Evolutionary conservation across 495 filamentous ascomycete species (phyloP), one percentile per base, ranked within the genome.

Genomic region (Podospora comata): DNA sequence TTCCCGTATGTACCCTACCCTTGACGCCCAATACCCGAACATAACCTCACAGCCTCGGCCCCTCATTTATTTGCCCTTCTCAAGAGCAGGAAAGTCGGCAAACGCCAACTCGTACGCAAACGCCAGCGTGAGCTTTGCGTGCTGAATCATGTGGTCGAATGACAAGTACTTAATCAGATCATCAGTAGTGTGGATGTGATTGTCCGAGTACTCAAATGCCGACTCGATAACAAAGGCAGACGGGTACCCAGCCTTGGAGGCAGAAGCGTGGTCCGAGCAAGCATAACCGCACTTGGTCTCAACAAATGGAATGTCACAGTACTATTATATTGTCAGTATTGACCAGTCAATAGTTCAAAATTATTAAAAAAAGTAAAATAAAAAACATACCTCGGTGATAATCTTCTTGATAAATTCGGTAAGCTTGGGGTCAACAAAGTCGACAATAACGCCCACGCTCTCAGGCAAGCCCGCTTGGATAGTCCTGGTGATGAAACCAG

Each of bases 141-240:
- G 95, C 81, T 99, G 91, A 65, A 97, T 83, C 95, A 99, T 99
- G 78, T 99, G 95, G 75, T 96, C 91, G 75, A 97, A 98, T 75
- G 89, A 93, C 66, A 99, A 82, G 70, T 91, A 92, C 75, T 95
- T 87, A 72, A 97, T 90, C 76, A 85, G 83, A 77, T 99, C 95
- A 62, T 96, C 91, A 2, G 92, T 92, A 26, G 90, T 90, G 79
- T 98, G 96, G 73, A 99, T 97, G 70, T 93, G 88, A 78, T 92
- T 88, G 76, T 96, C 91, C 30, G 86, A 91, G 73, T 95, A 86
- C 78, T 90, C 87, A 72, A 97, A 96, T 28, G 90, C 88, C 26
- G 90, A 91, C 79, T 99, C 95, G 67, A 97, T 97, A 15, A 97
- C 96, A 74, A 98, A 97, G 26, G 95, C 93, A 0, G 92, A 92